Conservation (phyloP, 352 stramenopile genomes). For the Phytophthora meadii region DNA sequence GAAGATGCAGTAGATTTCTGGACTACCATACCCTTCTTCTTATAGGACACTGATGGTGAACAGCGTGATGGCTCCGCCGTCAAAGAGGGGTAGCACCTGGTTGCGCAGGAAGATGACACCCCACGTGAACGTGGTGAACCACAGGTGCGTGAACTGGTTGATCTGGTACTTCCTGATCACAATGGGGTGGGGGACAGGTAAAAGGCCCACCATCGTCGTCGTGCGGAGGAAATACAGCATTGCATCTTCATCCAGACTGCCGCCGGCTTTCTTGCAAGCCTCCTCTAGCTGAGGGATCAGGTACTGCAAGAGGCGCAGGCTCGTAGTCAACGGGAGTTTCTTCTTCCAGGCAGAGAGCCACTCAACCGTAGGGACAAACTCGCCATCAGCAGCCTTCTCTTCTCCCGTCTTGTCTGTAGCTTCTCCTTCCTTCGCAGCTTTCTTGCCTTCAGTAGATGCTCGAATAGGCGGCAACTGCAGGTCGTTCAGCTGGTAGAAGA, state of each 20-base stretch:
- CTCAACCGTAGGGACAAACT: conserved; percentile 91
- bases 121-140: conserved; percentile 99
- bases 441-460: conserved; percentile 29
- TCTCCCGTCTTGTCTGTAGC: conserved; percentile 16
- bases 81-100: conserved; percentile 96
- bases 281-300: conserved; percentile 91
- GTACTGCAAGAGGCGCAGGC: conserved; percentile 94
- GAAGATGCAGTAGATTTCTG: conserved; percentile 8
- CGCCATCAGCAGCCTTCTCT: conserved; percentile 33
- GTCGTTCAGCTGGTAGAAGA: conserved; percentile 93
- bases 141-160: conserved; percentile 98
- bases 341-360: conserved; percentile 96
- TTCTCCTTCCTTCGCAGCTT: conserved; percentile 21
- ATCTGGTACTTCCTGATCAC: conserved; percentile 99
- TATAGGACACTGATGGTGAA: conserved; percentile 94
- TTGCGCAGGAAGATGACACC: conserved; percentile 99
- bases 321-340: conserved; percentile 95
- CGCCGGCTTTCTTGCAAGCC: conserved; percentile 75
- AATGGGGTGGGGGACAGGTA: conserved; percentile 97
- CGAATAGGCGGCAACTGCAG: conserved; percentile 91
- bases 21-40: conserved; percentile 24
- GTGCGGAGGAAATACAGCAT: conserved; percentile 97
- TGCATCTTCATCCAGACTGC: conserved; percentile 94
- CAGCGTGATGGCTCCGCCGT: conserved; percentile 95
- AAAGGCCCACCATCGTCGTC: conserved; percentile 98